Evolutionary conservation across 129 eudicot genomes (phyloP), one percentile per base, ranked within the genome.

Genomic region (Ambrosia trifida): DNA sequence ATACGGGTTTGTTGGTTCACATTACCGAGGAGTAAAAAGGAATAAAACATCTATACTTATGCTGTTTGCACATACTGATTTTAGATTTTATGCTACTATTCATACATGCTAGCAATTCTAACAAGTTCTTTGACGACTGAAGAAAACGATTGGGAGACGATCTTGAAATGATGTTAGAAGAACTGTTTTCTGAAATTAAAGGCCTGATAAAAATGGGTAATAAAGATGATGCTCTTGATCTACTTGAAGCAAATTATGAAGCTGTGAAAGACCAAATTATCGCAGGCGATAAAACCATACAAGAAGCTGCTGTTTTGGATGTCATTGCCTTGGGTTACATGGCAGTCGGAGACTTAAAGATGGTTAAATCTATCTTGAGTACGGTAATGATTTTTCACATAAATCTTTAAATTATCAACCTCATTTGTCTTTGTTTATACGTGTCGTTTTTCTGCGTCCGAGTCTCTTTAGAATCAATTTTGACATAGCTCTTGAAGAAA

Each of bases 251-350:
- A 68, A 89, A 92, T 80, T 89, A 81, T 78, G 86, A 83, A 81
- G 86, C 91, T 54, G 91, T 87, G 41, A 86, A 77, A 68, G 96
- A 89, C 59, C 91, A 85, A 79, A 64, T 89, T 61, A 79, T 72
- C 70, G 73, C 76, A 5, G 96, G 96, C 36, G 66, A 61, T 59
- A 78, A 68, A 71, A 80, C 83, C 64, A 76, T 92, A 66, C 87
- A 92, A 72, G 91, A 86, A 64, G 98, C 91, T 66, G 98, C 98
- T 46, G 72, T 62, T 73, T 87, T 92, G 61, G 96, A 92, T 73
- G 90, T 92, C 65, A 67, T 89, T 53, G 87, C 96, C 53, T 70
- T 89, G 78, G 96, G 96, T 35, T 92, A 86, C 82, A 73, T 87
- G 86, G 91, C 95, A 64, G 59, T 83, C 38, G 91, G 89, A 59